Percentiles rank a stretch among this genome's conserved stretches.
Evolutionary conservation across 257 asterid genomes (phyloP).

Genomic region (Orobanche coerulescens): DNA sequence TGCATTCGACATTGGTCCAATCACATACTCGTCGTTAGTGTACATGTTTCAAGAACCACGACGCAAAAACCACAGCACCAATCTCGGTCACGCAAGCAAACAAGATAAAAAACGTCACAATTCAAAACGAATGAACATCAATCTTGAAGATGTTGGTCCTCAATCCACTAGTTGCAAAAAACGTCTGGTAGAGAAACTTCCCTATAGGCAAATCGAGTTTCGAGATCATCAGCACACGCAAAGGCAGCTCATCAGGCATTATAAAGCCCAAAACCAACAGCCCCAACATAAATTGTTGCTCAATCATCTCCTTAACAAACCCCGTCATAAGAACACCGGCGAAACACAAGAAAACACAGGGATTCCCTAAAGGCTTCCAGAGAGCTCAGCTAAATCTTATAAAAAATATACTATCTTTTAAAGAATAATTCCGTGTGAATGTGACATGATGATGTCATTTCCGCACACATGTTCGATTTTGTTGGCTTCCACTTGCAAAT

Average conservation of each 20-base stretch:
- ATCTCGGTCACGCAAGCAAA: conserved; percentile 31
- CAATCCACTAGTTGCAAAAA: conserved; percentile 60
- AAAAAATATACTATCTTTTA: no score
- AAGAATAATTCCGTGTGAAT: no score
- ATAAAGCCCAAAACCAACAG: conserved; percentile 46
- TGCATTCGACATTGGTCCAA: conserved; percentile 54
- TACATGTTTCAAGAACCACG: conserved; percentile 28
- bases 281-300: conserved; percentile 70
- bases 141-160: conserved; percentile 51
- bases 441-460: no score
- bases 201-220: conserved; percentile 50
- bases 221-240: conserved; percentile 40
- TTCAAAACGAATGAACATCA: conserved; percentile 28
- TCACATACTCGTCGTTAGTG: conserved; percentile 35
- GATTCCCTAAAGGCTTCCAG: conserved; percentile 37
- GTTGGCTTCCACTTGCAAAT: no score
- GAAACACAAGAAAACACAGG: conserved; percentile 28
- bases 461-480: no score
- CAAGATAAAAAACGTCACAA: conserved; percentile 24
- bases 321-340: conserved; percentile 21
- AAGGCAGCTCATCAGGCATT: conserved; percentile 69
- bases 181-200: conserved; percentile 55
- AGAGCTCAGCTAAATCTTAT: no score
- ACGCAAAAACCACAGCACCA: conserved; percentile 26
- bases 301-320: conserved; percentile 43